These are phyloP conservation scores for Magnaporthiopsis rhizophila DNA, from an alignment of 2,329 filamentous ascomycete species.

Conservation along the genomic window DNA sequence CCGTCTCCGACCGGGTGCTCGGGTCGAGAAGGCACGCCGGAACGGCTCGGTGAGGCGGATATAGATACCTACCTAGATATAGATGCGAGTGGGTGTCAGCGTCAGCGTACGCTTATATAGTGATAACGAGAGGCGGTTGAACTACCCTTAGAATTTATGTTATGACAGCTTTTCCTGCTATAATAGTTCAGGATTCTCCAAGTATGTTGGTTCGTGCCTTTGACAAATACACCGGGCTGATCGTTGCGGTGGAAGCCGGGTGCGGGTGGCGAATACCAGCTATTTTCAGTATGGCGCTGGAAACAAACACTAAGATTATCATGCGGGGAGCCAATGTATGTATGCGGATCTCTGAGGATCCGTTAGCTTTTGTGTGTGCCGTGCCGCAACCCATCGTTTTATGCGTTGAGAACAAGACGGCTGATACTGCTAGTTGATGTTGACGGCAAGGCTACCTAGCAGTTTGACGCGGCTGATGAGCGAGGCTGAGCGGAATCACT, in stretches of 20 bases:
- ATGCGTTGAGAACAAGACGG: too few species aligned
- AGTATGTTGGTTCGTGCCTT: background rate
- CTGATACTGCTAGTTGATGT: too few species aligned
- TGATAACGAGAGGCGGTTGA: too few species aligned
- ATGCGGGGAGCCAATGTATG: too few species aligned
- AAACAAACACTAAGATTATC: background rate
- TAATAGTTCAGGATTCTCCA: background rate
- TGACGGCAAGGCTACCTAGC: background rate
- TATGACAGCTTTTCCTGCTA: background rate
- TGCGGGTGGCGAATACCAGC: background rate
- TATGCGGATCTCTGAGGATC: too few species aligned
- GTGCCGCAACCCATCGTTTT: background rate
- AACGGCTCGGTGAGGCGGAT: background rate
- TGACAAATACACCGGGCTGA: background rate
- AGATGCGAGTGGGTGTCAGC: too few species aligned
- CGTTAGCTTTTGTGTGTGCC: too few species aligned
- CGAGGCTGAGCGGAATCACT: background rate
- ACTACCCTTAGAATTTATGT: too few species aligned
- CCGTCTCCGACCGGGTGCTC: background rate
- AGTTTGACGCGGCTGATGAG: background rate
- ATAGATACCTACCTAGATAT: background rate
- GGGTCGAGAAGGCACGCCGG: background rate
- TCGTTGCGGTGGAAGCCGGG: background rate
- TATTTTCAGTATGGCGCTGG: background rate
- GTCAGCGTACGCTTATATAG: background rate